A percentile compares a stretch with the other conserved stretches of the same genome.
phyloP scores from a whole-genome alignment of 169 alveolate genomes.

The Plasmodium cynomolgi region DNA sequence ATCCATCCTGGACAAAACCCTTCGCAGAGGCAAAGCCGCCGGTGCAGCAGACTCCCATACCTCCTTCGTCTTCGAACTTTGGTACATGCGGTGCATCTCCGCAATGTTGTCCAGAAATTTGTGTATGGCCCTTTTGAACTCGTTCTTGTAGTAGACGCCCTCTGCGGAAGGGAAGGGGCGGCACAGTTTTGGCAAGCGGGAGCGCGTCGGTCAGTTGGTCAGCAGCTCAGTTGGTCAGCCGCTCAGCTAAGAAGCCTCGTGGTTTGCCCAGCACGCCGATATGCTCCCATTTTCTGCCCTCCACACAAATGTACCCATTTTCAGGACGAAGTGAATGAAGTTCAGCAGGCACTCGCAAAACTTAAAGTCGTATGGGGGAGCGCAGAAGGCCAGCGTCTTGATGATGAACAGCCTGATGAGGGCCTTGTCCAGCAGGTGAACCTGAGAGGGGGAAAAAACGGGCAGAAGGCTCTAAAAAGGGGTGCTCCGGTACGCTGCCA shows the following conservation, averaged over 20 bases:
- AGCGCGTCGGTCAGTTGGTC: too few species aligned
- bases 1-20: not conserved
- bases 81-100: constrained; percentile 45
- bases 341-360: constrained; percentile 57
- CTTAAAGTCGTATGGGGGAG: constrained; percentile 79
- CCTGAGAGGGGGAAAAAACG: not conserved
- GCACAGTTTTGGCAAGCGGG: not conserved
- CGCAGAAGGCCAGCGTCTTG: constrained; percentile 76
- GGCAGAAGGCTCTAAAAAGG: not conserved
- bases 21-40: not conserved
- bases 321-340: constrained; percentile 42
- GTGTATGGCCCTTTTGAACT: constrained; percentile 42
- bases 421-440: constrained; percentile 75
- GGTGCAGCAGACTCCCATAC: not conserved
- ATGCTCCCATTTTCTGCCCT: not conserved
- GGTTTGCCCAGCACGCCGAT: not conserved
- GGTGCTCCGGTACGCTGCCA: not conserved
- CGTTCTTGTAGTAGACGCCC: constrained; percentile 61
- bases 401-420: constrained; percentile 79
- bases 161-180: constrained; percentile 5
- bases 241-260: not conserved
- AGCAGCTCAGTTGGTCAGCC: too few species aligned
- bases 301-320: constrained; percentile 22
- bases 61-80: constrained; percentile 40
- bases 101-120: constrained; percentile 53